Evolutionary conservation across 805 yeast species (phyloP).

Genomic region (Candida parachauliodes): DNA sequence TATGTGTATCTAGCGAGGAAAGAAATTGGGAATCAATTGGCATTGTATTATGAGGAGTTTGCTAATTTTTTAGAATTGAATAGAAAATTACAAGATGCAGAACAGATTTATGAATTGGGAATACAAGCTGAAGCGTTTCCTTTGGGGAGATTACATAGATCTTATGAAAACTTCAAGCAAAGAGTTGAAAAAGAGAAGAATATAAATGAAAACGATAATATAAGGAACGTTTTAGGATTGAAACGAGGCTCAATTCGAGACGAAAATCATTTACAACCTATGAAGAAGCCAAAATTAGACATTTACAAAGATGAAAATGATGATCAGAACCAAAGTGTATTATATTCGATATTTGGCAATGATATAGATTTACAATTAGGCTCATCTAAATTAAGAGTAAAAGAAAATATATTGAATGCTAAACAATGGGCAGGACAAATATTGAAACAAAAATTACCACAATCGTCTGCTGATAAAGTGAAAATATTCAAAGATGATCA

Average conservation of each 20-base stretch:
- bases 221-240: conserved; percentile 24
- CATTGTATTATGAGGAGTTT: conserved; percentile 77
- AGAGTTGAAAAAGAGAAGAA: conserved; percentile 22
- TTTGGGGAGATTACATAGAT: conserved; percentile 24
- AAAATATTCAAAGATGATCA: conserved; percentile 22
- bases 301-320: conserved; percentile 35
- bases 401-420: conserved; percentile 60
- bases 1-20: conserved; percentile 69
- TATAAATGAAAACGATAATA: background rate
- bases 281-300: conserved; percentile 31
- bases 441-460: conserved; percentile 36
- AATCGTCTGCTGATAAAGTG: conserved; percentile 24
- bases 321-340: conserved; percentile 12
- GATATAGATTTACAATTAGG: conserved; percentile 46
- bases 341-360: conserved; percentile 21
- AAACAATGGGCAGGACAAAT: conserved; percentile 64
- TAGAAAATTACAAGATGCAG: conserved; percentile 51
- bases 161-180: conserved; percentile 41
- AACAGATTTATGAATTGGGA: conserved; percentile 56
- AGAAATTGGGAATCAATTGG: conserved; percentile 63
- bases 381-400: conserved; percentile 45
- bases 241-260: conserved; percentile 21
- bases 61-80: conserved; percentile 57
- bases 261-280: conserved; percentile 2
- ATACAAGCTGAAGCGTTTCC: conserved; percentile 67